Evolutionary conservation across 176 grass and related monocot species (phyloP).

Genomic region (Thinopyrum elongatum): DNA sequence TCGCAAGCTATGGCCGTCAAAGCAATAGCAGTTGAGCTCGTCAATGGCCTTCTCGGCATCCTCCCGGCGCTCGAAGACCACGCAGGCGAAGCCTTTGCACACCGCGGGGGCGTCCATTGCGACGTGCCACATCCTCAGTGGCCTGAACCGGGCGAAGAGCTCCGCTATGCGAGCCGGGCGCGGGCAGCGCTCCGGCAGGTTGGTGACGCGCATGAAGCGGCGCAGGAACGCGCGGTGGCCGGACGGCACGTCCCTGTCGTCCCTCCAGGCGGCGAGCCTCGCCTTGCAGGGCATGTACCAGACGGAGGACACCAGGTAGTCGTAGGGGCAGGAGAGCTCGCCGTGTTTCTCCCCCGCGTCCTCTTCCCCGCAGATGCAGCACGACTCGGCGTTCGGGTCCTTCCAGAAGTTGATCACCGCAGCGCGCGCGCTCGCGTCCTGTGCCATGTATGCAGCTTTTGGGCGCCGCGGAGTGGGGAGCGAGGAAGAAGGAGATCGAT

Average conservation of each 20-base stretch:
- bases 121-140: neutral
- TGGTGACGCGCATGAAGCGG: constrained; percentile 8
- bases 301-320: neutral
- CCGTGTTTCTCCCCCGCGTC: neutral
- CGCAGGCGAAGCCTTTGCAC: neutral
- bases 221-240: neutral
- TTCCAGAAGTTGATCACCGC: neutral
- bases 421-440: neutral
- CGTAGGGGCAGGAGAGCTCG: constrained; percentile 15
- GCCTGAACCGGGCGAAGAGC: neutral
- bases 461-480: no score
- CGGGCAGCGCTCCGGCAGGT: neutral
- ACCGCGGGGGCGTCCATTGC: neutral
- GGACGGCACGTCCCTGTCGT: neutral
- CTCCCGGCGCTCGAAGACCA: neutral
- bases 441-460: neutral
- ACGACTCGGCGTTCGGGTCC: neutral
- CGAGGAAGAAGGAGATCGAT: no score
- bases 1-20: neutral
- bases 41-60: constrained; percentile 7
- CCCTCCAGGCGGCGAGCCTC: neutral
- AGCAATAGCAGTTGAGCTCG: neutral
- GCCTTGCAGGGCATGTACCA: constrained; percentile 1
- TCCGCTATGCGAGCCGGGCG: neutral
- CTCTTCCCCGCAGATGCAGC: constrained; percentile 11